Conservation (phyloP, 805 yeast genomes). For the Spathaspora gorwiae region DNA sequence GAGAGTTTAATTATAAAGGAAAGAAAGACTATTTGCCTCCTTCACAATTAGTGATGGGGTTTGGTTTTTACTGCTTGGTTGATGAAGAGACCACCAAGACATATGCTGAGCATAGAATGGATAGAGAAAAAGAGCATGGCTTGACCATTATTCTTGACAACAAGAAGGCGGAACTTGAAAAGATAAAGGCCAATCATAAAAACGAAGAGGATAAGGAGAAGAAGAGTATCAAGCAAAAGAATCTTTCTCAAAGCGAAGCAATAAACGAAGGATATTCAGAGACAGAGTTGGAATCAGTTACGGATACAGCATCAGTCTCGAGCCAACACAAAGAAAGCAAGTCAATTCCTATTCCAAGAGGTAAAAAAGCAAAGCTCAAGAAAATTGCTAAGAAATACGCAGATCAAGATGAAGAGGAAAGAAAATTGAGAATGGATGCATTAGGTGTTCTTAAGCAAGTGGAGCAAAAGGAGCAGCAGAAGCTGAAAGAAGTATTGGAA, state of each 20-base stretch:
- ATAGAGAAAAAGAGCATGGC: slow-evolving; percentile 35
- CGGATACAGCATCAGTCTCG: not conserved
- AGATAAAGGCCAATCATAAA: slow-evolving; percentile 4
- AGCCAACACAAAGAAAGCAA: not conserved
- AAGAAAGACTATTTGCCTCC: slow-evolving; percentile 66
- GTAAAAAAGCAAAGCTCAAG: slow-evolving; percentile 79
- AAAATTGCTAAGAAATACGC: slow-evolving; percentile 80
- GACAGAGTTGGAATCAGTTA: not conserved
- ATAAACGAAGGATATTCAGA: not conserved
- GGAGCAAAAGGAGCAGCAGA: slow-evolving; percentile 22
- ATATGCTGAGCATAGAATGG: slow-evolving; percentile 21
- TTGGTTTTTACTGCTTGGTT: slow-evolving; percentile 72
- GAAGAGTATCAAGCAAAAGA: slow-evolving; percentile 9
- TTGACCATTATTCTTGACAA: slow-evolving; percentile 30
- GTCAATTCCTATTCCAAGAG: slow-evolving; percentile 39
- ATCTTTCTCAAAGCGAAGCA: not conserved
- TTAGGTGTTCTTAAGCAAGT: slow-evolving; percentile 75
- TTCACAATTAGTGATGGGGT: slow-evolving; percentile 83
- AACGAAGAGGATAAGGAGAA: slow-evolving; percentile 2
- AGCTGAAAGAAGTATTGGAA: slow-evolving; percentile 11
- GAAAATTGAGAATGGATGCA: slow-evolving; percentile 67
- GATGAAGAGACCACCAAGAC: slow-evolving; percentile 49
- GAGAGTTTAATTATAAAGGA: slow-evolving; percentile 52
- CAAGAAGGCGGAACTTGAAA: slow-evolving; percentile 29
- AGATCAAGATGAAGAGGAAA: slow-evolving; percentile 90